Evolutionary conservation across 768 basidiomycete species (phyloP).

Genomic region (Hirschioporus abietinus): DNA sequence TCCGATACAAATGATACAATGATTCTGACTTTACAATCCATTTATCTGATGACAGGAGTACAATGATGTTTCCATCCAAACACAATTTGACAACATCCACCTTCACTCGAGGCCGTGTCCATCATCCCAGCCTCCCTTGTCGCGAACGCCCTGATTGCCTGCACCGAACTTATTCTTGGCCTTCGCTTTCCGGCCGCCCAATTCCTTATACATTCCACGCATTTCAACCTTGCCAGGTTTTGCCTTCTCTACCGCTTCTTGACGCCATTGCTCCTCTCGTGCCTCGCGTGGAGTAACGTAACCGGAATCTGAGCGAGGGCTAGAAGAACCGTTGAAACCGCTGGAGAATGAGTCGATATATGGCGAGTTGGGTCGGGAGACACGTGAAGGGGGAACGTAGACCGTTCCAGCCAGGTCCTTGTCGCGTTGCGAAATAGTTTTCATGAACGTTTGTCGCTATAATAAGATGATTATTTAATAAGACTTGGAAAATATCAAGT

Average conservation of each 20-base stretch:
- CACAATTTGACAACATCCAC: not conserved
- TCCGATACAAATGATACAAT: not conserved
- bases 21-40: not conserved
- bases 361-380: conserved; percentile 25
- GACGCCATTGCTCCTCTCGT: conserved; percentile 71
- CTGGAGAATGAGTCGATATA: conserved; percentile 26
- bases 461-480: not conserved
- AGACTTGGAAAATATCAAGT: not conserved
- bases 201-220: conserved; percentile 87
- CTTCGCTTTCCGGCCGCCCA: conserved; percentile 78
- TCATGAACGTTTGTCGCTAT: conserved; percentile 47
- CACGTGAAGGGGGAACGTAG: conserved; percentile 30
- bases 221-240: conserved; percentile 76
- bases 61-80: not conserved
- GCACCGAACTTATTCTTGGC: conserved; percentile 70
- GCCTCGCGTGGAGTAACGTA: conserved; percentile 75
- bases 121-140: conserved; percentile 73
- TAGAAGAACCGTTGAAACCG: conserved; percentile 39
- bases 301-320: conserved; percentile 47
- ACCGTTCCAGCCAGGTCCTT: not conserved
- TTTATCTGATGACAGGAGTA: not conserved
- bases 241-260: conserved; percentile 43
- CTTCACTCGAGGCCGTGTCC: conserved; percentile 19
- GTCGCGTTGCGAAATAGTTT: conserved; percentile 35
- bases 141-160: conserved; percentile 51